Evolutionary conservation across 768 basidiomycete species (phyloP).

Genomic region (Kwoniella europaea): DNA sequence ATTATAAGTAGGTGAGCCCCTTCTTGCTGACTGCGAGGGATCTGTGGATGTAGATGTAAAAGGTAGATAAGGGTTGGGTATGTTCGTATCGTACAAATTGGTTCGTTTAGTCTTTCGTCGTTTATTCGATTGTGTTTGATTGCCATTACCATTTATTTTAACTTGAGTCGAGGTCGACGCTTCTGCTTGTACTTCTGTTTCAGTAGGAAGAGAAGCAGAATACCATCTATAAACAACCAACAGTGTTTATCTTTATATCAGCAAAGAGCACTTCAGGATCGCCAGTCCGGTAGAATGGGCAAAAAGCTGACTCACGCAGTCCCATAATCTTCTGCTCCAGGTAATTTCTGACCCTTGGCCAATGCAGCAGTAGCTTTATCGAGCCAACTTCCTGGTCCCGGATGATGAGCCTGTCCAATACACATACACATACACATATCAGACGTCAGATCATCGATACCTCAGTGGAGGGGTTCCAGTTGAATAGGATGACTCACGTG

Average conservation of each 20-base stretch:
- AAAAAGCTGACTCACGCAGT: conserved; percentile 32
- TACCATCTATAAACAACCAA: conserved; percentile 22
- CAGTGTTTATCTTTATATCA: too few relatives aligned
- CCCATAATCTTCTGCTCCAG: conserved; percentile 33
- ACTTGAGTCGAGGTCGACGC: background rate
- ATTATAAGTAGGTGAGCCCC: conserved; percentile 28
- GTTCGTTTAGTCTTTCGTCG: conserved; percentile 10
- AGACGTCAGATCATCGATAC: too few relatives aligned
- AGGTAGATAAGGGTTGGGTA: conserved; percentile 32
- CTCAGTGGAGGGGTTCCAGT: too few relatives aligned
- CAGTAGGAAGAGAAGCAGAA: conserved; percentile 19
- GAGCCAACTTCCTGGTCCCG: conserved; percentile 54
- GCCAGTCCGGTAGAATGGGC: too few relatives aligned
- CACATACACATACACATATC: too few relatives aligned
- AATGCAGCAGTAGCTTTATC: conserved; percentile 55
- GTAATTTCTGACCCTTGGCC: conserved; percentile 42
- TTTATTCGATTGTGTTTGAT: conserved; percentile 16
- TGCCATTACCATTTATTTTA: background rate
- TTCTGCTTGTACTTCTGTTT: conserved; percentile 6
- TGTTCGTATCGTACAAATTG: background rate
- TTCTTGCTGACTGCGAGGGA: background rate
- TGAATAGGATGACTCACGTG: too few relatives aligned
- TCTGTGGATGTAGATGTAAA: conserved; percentile 5
- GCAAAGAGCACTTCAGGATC: too few relatives aligned
- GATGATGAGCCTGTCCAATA: conserved; percentile 52